Base-by-base conservation (phyloP, 257 asterid genomes). In the Cordia subcordata region DNA sequence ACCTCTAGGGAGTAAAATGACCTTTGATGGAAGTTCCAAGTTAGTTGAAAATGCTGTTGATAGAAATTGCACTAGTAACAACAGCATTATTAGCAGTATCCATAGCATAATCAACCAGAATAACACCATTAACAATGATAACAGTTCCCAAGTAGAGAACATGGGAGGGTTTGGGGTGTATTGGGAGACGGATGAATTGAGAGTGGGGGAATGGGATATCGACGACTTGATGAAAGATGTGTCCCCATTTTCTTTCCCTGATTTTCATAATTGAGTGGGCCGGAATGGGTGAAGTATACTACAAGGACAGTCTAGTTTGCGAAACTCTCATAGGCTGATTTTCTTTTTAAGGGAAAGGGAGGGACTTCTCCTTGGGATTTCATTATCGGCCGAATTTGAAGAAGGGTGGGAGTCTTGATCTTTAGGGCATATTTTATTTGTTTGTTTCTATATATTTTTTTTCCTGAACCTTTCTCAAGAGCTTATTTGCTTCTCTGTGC, bases 141-240 rank as follows among this genome's bases (percentile, higher is more conserved):
- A 54, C 54, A 69, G 15, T n/a, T n/a, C n/a, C 67, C 74, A 74
- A 64, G 65, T 67, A 66, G 85, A 74, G 44, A 76, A 74, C 35
- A 61, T 68, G 68, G 82, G 53, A 45, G 77, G 73, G 16, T 64
- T 72, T 40, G 86, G 75, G 68, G 75, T 78, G 63, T 81, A 70
- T 55, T 84, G 84, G 72, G 88, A 78, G 39, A 82, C 64, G 55
- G 78, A 73, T 55, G 74, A 73, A 38, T 13, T 68, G 21, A 77
- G 71, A 74, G 71, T 65, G 22, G 85, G 72, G 44, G 92, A 81
- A 60, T 84, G 84, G 86, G 82, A 79, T 58, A 76, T 84, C 62
- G 88, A 81, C 60, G 92, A 81, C 49, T 67, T 81, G 71, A 84
- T 84, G 92, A 79, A 75, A 57, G 86, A 81, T 78, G 82, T 68